Evolutionary conservation across 345 rosid genomes (phyloP).

Genomic region (Viola odorata): DNA sequence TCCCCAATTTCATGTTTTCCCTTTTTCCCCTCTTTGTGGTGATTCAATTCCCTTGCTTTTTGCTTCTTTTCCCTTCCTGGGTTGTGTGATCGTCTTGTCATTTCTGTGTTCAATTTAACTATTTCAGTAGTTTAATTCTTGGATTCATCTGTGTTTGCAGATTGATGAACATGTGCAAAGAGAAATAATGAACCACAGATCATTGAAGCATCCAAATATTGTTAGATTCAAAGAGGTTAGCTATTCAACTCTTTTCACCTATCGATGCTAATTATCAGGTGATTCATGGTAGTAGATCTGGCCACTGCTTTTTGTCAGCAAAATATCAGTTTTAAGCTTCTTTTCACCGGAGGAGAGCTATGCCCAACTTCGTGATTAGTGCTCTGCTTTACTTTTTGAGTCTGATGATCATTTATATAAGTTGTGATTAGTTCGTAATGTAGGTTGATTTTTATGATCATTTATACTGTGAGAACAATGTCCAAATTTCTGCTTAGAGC

Average conservation of each 20-base stretch:
- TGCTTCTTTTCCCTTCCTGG: neutral
- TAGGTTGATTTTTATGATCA: too few species aligned
- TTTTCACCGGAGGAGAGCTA: too few species aligned
- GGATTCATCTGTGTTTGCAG: constrained; percentile 13
- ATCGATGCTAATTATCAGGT: neutral
- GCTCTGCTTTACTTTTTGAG: too few species aligned
- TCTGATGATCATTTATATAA: too few species aligned
- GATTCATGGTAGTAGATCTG: too few species aligned
- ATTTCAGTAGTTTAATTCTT: neutral
- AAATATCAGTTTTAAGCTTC: too few species aligned
- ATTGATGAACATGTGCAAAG: constrained; percentile 19
- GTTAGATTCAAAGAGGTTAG: constrained; percentile 24
- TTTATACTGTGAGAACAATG: too few species aligned
- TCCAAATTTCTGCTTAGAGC: too few species aligned
- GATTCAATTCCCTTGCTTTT: neutral
- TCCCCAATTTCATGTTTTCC: neutral
- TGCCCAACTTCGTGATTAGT: too few species aligned
- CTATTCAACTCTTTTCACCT: neutral
- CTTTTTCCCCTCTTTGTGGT: neutral
- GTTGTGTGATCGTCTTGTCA: neutral
- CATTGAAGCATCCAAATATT: constrained; percentile 22
- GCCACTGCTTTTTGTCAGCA: too few species aligned
- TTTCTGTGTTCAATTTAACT: neutral
- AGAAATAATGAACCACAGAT: constrained; percentile 20
- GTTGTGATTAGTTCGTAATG: too few species aligned